A percentile compares a stretch with the other conserved stretches of the same genome.
These are phyloP conservation scores for Populus davidiana DNA, from an alignment of 345 rosid genomes.

Conservation along the genomic window DNA sequence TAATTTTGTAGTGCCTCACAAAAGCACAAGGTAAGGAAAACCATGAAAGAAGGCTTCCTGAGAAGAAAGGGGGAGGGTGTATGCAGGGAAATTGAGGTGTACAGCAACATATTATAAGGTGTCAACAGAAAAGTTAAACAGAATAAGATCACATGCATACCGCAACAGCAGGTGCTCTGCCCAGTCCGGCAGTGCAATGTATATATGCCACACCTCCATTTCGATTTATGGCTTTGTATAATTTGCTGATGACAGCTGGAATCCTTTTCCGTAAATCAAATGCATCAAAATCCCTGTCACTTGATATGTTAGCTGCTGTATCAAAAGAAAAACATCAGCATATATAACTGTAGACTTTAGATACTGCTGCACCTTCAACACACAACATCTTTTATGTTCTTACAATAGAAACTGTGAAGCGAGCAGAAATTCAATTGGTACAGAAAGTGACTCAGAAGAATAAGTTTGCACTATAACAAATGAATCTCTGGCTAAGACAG, in stretches of 20 bases:
- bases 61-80: neutral
- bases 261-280: conserved; percentile 93
- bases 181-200: conserved; percentile 98
- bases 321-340: neutral
- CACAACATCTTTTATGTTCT: neutral
- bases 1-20: neutral
- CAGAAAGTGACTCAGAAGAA: neutral
- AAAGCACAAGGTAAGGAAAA: neutral
- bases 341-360: neutral
- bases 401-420: neutral
- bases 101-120: neutral
- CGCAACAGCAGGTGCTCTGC: conserved; percentile 95
- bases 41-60: neutral
- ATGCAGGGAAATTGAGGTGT: neutral
- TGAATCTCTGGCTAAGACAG: neutral
- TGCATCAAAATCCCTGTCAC: conserved; percentile 87
- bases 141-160: conserved; percentile 39
- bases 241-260: conserved; percentile 76
- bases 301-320: conserved; percentile 21
- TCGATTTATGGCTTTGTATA: conserved; percentile 58
- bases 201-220: conserved; percentile 89
- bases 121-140: neutral
- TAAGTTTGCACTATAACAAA: neutral
- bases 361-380: neutral
- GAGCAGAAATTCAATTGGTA: neutral